These are phyloP conservation scores for Lentinula sp. DNA, from an alignment of 768 basidiomycete genomes.

Conservation along the genomic window DNA sequence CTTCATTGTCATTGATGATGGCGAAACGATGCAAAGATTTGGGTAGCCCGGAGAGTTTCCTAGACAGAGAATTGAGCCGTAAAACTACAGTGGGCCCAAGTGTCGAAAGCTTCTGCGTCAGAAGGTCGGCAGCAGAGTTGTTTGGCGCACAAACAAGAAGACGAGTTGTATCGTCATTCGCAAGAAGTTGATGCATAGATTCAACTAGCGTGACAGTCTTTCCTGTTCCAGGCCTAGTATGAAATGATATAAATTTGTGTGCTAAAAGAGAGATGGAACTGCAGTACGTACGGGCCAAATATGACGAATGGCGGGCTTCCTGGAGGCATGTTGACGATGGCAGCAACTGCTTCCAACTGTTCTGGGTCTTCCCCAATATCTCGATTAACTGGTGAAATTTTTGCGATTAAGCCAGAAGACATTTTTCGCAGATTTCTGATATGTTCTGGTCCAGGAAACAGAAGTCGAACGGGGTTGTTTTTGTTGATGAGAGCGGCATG, in stretches of 20 bases:
- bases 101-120: constrained; percentile 35
- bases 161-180: constrained; percentile 28
- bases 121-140: constrained; percentile 63
- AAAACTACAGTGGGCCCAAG: constrained; percentile 30
- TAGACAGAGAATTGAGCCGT: constrained; percentile 47
- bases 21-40: constrained; percentile 31
- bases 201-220: constrained; percentile 66
- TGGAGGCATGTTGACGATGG: constrained; percentile 36
- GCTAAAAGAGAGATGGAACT: neutral
- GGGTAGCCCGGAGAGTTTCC: constrained; percentile 30
- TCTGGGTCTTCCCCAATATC: constrained; percentile 34
- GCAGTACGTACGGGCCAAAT: constrained; percentile 54
- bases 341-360: constrained; percentile 45
- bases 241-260: neutral
- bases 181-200: constrained; percentile 51
- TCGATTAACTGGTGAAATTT: constrained; percentile 22
- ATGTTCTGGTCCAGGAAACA: constrained; percentile 38
- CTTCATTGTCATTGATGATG: constrained; percentile 28
- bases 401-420: constrained; percentile 13
- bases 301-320: constrained; percentile 52
- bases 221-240: constrained; percentile 58
- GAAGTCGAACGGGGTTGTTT: constrained; percentile 31
- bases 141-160: constrained; percentile 64
- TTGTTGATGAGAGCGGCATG: constrained; percentile 43
- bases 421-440: constrained; percentile 14